Evolutionary conservation across 2,329 filamentous ascomycete species (phyloP), one percentile per base, ranked within the genome.

Genomic region (Fusarium sp.): DNA sequence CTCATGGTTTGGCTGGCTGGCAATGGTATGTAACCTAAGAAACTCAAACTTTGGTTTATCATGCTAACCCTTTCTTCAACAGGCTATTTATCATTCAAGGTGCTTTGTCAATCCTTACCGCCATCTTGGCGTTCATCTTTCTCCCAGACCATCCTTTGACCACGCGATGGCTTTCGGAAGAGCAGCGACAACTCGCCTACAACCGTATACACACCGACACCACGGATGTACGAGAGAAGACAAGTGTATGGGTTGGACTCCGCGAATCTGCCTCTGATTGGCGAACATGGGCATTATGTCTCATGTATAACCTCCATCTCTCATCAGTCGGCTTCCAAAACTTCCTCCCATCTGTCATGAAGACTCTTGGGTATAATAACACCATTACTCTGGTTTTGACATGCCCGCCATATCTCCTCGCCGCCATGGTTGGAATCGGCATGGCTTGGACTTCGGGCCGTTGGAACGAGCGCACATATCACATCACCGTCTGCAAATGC

Each of bases 361-460:
- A 80, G 49, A 83, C 82, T 0, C 78, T 86, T 3, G 81, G 81
- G 0, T 85, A 84, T 66, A 78, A 74, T 43, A 78, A 72, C 1
- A 85, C 82, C 0, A 79, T 84, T 28, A 85, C 84, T 0, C 76
- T 86, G 0, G 77, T 84, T 4, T 77, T 87, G 21, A 86, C 83
- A 13, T 83, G 81, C 31, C 85, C 85, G 0, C 84, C 84, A 0
- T 86, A 84, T 68, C 74, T 84, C 10, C 74, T 84, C 21, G 83
- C 84, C 1, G 83, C 69, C 11, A 43, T 42, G 0, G 58, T 72
- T 0, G 61, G 66, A 3, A 72, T 72, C 13, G 15, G 23, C 1
- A 69, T 70, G 21, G 68, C 68, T 1, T 70, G 68, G 68, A 66
- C 78, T 6, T 84, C 82, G 0, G 85, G 83, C 0, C 78, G 77